Base-by-base conservation (phyloP, 2,329 filamentous ascomycete genomes). In the Claviceps humidiphila region DNA sequence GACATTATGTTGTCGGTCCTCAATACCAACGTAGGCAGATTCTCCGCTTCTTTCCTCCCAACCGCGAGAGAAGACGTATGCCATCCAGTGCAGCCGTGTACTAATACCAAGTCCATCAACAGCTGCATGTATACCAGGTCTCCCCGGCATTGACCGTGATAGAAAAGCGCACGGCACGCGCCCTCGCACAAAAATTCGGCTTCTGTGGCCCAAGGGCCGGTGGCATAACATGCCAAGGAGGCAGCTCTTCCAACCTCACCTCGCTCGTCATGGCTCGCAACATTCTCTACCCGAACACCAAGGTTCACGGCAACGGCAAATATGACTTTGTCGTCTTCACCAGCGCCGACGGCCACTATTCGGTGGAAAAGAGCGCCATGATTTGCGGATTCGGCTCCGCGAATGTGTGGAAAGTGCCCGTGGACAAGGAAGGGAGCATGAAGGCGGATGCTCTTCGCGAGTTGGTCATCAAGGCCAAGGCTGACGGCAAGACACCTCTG, bases 281-380 rank as follows among this genome's bases (percentile, higher is more conserved):
- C 71, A 85, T 79, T 0, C 75, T 96, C 2, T 95, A 82, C 64
- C 90, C 91, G 0, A 74, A 80, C 9, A 89, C 84, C 50, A 95
- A 95, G 67, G 71, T 71, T 0, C 66, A 77, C 1, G 93, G 93
- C 16, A 89, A 89, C 62, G 77, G 74, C 1, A 63, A 64, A 4
- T 68, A 74, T 56, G 74, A 77, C 20, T 91, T 96, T 61, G 84
- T 89, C 20, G 70, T 96, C 51, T 96, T 97, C 71, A 96, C 91
- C 2, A 88, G 83, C 58, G 81, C 77, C 1, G 89, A 97, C 66
- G 90, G 91, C 0, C 93, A 97, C 73, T 98, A 97, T 72, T 90
- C 84, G 5, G 80, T 97, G 26, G 89, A 95, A 62, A 97, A 97
- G 71, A 90, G 89, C 2, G 90, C 90, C n/a, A 85, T 91, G 64